A percentile compares a stretch with the other conserved stretches of the same genome.
Evolutionary conservation across 225 moss, liverwort and hornwort genomes (phyloP).

Genomic region (Rhytidiadelphus loreus): DNA sequence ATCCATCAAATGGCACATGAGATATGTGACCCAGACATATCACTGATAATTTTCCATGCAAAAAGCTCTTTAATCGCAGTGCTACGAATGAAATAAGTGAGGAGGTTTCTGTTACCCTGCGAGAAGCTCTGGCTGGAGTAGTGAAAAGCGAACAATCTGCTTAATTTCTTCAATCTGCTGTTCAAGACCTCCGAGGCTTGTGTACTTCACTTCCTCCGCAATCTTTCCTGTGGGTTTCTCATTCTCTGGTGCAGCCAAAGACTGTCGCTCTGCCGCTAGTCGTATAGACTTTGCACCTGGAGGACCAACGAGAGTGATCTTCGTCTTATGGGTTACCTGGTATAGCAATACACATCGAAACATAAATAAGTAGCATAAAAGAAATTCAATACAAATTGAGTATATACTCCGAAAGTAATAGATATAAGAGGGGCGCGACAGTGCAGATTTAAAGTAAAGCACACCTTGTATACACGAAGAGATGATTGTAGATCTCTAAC

Average conservation of each 20-base stretch:
- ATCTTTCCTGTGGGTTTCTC: slow-evolving; percentile 17
- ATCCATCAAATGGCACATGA: not conserved
- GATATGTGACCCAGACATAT: not conserved
- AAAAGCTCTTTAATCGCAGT: not conserved
- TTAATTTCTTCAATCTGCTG: slow-evolving; percentile 70
- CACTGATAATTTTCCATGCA: not conserved
- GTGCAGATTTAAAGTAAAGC: not conserved
- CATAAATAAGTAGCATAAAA: not conserved
- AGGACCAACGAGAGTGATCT: slow-evolving; percentile 50
- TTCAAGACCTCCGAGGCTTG: slow-evolving; percentile 75
- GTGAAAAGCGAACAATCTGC: slow-evolving; percentile 75
- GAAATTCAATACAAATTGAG: not conserved
- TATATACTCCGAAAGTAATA: not conserved
- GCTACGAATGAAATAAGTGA: not conserved
- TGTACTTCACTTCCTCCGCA: slow-evolving; percentile 44
- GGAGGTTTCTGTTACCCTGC: slow-evolving; percentile 28
- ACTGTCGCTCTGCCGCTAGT: not conserved
- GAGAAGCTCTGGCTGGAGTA: slow-evolving; percentile 64
- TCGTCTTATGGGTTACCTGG: slow-evolving; percentile 51
- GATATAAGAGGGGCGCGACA: not conserved
- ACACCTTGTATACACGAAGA: slow-evolving; percentile 36
- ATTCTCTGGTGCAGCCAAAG: not conserved
- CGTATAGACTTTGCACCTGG: slow-evolving; percentile 2
- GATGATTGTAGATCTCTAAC: not conserved
- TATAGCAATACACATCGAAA: slow-evolving; percentile 17